These are phyloP conservation scores for Monosporozyma solicola DNA, from an alignment of 805 yeast genomes.

Conservation along the genomic window DNA sequence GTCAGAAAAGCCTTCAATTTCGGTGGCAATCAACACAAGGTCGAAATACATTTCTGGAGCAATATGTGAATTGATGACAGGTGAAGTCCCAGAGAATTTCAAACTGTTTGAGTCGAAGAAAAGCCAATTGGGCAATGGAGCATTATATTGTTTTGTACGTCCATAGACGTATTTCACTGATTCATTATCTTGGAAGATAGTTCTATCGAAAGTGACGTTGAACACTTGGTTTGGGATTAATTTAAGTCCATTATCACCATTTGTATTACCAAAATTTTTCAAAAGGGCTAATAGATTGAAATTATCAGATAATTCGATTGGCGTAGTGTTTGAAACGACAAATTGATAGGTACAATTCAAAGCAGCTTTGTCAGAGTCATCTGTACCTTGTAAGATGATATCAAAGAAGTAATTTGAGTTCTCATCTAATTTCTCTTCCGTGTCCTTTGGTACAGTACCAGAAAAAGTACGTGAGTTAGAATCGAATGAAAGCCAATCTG, in stretches of 20 bases:
- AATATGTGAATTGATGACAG: slow-evolving; percentile 70
- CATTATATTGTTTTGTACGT: slow-evolving; percentile 56
- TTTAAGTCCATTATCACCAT: slow-evolving; percentile 68
- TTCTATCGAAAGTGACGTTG: slow-evolving; percentile 50
- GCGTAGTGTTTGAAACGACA: slow-evolving; percentile 48
- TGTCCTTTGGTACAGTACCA: slow-evolving; percentile 49
- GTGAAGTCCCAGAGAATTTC: slow-evolving; percentile 80
- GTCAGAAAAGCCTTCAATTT: slow-evolving; percentile 64
- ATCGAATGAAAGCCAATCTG: slow-evolving; percentile 76
- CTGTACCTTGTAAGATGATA: slow-evolving; percentile 56
- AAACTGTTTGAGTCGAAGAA: slow-evolving; percentile 51
- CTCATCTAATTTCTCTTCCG: slow-evolving; percentile 5
- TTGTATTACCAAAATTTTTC: slow-evolving; percentile 58
- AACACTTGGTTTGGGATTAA: slow-evolving; percentile 63
- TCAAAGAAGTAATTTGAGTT: slow-evolving; percentile 32
- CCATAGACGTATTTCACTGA: slow-evolving; percentile 56
- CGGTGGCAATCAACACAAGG: slow-evolving; percentile 71
- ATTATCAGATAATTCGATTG: slow-evolving; percentile 36
- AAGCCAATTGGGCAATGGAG: slow-evolving; percentile 90
- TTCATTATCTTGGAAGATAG: slow-evolving; percentile 48
- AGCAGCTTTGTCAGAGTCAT: slow-evolving; percentile 40
- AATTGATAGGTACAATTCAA: slow-evolving; percentile 45
- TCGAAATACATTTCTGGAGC: slow-evolving; percentile 77
- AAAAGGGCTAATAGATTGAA: slow-evolving; percentile 40
- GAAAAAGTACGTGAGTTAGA: slow-evolving; percentile 45